A percentile compares a stretch with the other conserved stretches of the same genome.
Conservation (phyloP, 768 basidiomycete genomes). For the Mycena crocata region DNA sequence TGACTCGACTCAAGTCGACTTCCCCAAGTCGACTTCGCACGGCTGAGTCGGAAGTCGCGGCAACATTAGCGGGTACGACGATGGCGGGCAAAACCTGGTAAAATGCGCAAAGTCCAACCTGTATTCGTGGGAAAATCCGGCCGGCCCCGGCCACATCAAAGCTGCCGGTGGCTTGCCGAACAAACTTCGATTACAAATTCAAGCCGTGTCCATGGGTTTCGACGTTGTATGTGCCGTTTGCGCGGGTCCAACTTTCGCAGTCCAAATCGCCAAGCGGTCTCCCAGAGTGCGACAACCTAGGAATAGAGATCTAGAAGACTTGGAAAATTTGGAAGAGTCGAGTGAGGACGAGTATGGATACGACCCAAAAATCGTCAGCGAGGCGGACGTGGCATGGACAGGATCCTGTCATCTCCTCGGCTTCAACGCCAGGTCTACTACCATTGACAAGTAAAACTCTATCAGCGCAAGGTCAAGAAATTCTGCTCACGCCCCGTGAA, state of each 20-base stretch:
- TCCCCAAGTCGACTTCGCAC: neutral
- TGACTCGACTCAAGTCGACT: too few relatives aligned
- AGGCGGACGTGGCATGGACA: neutral
- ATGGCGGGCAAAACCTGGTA: too few relatives aligned
- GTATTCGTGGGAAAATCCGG: too few relatives aligned
- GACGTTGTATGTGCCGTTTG: conserved; percentile 4
- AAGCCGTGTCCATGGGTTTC: neutral
- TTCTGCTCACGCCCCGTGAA: neutral
- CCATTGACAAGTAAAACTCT: conserved; percentile 5
- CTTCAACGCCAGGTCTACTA: neutral
- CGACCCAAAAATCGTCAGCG: neutral
- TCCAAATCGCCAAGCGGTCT: neutral
- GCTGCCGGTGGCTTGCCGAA: too few relatives aligned
- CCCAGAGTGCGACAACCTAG: too few relatives aligned
- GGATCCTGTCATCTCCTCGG: neutral
- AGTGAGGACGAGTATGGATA: neutral
- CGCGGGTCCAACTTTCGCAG: neutral
- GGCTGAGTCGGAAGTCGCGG: too few relatives aligned
- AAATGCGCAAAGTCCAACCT: too few relatives aligned
- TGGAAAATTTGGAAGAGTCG: neutral
- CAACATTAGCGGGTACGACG: too few relatives aligned
- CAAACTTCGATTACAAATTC: neutral
- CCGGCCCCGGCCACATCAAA: too few relatives aligned
- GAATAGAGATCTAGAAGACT: neutral
- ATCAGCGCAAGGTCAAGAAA: neutral